Percentiles rank a stretch among this genome's conserved stretches.
phyloP scores from a whole-genome alignment of 2,329 filamentous ascomycete genomes.

The Venturia nashicola region DNA sequence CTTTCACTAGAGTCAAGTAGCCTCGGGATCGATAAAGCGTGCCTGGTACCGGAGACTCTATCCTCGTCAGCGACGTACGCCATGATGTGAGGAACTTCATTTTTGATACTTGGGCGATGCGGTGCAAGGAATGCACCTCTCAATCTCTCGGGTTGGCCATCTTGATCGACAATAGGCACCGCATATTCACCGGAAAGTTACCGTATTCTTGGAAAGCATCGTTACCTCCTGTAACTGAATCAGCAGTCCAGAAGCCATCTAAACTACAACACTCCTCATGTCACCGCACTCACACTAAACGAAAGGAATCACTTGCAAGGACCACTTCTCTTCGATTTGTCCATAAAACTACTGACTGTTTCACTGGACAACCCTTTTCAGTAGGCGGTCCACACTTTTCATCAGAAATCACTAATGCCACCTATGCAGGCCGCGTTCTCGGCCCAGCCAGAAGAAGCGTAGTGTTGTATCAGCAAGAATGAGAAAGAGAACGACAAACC shows the following conservation, averaged over 20 bases:
- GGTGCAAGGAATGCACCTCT: no score
- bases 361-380: neutral
- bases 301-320: neutral
- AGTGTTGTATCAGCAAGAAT: neutral
- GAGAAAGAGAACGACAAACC: neutral
- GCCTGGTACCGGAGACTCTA: no score
- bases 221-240: neutral
- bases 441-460: slow-evolving; percentile 3
- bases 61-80: no score
- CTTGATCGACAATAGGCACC: no score
- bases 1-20: no score
- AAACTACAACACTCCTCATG: neutral
- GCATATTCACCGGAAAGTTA: no score
- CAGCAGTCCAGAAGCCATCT: neutral
- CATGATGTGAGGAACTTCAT: no score
- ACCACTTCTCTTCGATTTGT: neutral
- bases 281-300: neutral
- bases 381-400: neutral
- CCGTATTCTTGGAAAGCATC: no score
- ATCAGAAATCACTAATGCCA: neutral
- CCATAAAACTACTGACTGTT: neutral
- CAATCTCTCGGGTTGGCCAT: no score
- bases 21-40: no score
- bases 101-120: no score
- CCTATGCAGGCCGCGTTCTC: neutral